A percentile compares a stretch with the other conserved stretches of the same genome.
Conservation (phyloP, 768 basidiomycete genomes). For the Cubamyces lactineus region DNA sequence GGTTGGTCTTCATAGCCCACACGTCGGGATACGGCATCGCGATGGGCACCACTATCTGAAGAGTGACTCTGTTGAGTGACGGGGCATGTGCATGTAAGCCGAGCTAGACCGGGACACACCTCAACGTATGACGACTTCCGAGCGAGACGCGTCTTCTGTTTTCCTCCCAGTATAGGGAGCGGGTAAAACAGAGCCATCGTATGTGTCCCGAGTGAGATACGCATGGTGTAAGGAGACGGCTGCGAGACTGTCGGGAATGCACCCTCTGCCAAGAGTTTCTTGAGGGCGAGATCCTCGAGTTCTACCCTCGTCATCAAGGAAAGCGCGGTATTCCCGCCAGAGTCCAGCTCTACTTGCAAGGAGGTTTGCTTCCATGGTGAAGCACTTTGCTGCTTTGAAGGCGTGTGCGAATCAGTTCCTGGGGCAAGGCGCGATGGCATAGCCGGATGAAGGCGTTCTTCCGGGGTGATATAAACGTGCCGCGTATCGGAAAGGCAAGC, state of each 20-base stretch:
- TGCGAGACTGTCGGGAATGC: slow-evolving; percentile 27
- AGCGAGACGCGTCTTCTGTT: slow-evolving; percentile 48
- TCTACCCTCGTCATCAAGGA: slow-evolving; percentile 12
- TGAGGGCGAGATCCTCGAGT: slow-evolving; percentile 13
- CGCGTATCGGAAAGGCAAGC: slow-evolving; percentile 19
- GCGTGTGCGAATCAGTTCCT: neutral
- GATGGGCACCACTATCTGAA: slow-evolving; percentile 36
- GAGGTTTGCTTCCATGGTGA: neutral
- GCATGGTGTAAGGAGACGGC: slow-evolving; percentile 37
- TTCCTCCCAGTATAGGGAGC: slow-evolving; percentile 43
- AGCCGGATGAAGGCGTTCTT: slow-evolving; percentile 22
- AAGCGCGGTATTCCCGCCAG: neutral
- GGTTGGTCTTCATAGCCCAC: slow-evolving; percentile 27
- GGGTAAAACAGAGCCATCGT: slow-evolving; percentile 41
- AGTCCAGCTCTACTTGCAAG: slow-evolving; percentile 20
- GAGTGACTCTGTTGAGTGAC: slow-evolving; percentile 41
- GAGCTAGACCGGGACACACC: slow-evolving; percentile 23
- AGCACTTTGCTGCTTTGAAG: too few relatives aligned
- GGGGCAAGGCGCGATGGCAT: neutral
- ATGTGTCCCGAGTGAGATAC: slow-evolving; percentile 33
- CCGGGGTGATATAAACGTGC: slow-evolving; percentile 29
- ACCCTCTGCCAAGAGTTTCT: slow-evolving; percentile 13
- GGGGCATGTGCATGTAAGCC: too few relatives aligned
- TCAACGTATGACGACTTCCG: slow-evolving; percentile 57
- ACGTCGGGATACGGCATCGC: slow-evolving; percentile 23